Evolutionary conservation across 169 alveolate species (phyloP), one percentile per base, ranked within the genome.

Genomic region (Hepatocystis sp.): DNA sequence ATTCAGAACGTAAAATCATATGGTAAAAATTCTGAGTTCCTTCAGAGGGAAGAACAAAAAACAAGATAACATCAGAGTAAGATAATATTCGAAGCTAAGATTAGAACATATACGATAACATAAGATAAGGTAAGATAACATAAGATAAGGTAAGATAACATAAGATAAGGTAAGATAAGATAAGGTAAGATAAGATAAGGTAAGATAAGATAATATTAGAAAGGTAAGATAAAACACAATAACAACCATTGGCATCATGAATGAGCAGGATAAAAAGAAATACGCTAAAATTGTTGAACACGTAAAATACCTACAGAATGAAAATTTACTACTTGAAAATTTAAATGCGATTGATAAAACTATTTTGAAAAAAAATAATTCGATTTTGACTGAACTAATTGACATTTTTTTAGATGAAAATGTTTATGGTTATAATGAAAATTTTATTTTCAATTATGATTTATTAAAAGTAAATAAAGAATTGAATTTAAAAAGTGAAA

Each of bases 381-480:
- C 46, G 17, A 34, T 81, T 53, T 34, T 63, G n/a, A 40, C 49
- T 46, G 60, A 81, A 81, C 67, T 81, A 19, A 81, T 81, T 21
- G 89, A 81, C 44, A 40, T 81, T 32, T 81, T 81, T 19, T 42
- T 81, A 64, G 89, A 81, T 42, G 67, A 61, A 2, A 81, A 60
- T 81, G 49, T 25, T 81, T 81, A 81, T 42, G n/a, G 68, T 1
- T 61, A 63, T 65, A 51, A 81, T 81, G 89, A 64, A n/a, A 81
- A 81, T 51, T 61, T 47, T 63, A 32, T 81, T 15, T 81, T 61
- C 63, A 52, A 81, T 81, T 81, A 63, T 44, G 56, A 55, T 30
- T 30, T 42, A 39, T 63, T 81, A 52, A 81, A 81, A 23, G 63
- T 40, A 55, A 47, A 28, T 21, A 81, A 63, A 39, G 89, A 81